Conservation (phyloP, 2,329 filamentous ascomycete genomes). For the Xylariales sp. region DNA sequence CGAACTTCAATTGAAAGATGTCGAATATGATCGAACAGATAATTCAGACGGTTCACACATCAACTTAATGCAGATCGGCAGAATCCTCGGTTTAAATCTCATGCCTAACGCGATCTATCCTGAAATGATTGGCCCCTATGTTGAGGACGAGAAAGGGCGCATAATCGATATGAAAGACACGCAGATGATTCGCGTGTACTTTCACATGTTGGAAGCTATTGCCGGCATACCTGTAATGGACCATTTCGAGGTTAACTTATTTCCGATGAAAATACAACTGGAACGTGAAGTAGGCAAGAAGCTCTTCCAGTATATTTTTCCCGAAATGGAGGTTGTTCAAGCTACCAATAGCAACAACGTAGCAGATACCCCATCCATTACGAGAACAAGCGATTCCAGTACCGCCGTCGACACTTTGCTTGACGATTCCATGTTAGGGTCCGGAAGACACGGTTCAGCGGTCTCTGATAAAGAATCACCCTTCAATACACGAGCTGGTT, state of each 20-base stretch:
- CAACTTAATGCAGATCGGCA: constrained; percentile 89
- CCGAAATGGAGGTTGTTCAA: constrained; percentile 74
- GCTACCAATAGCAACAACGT: constrained; percentile 57
- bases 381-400: constrained; percentile 58
- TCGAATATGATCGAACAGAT: constrained; percentile 94
- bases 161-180: constrained; percentile 68
- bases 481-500: constrained; percentile 74
- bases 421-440: constrained; percentile 53
- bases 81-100: constrained; percentile 88
- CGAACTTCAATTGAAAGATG: constrained; percentile 91
- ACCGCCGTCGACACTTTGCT: constrained; percentile 62
- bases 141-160: constrained; percentile 71
- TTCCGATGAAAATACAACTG: constrained; percentile 92
- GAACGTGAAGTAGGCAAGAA: constrained; percentile 93
- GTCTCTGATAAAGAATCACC: constrained; percentile 61
- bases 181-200: constrained; percentile 94
- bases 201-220: constrained; percentile 98
- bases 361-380: constrained; percentile 68
- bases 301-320: constrained; percentile 97
- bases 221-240: constrained; percentile 97
- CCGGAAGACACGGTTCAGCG: constrained; percentile 53
- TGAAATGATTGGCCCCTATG: constrained; percentile 92
- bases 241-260: constrained; percentile 93
- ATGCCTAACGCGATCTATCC: constrained; percentile 92
- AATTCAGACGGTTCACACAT: constrained; percentile 97